Base-by-base conservation (phyloP, 192 early-diverging fungal species). In the Rhizoclosmatium sp. region DNA sequence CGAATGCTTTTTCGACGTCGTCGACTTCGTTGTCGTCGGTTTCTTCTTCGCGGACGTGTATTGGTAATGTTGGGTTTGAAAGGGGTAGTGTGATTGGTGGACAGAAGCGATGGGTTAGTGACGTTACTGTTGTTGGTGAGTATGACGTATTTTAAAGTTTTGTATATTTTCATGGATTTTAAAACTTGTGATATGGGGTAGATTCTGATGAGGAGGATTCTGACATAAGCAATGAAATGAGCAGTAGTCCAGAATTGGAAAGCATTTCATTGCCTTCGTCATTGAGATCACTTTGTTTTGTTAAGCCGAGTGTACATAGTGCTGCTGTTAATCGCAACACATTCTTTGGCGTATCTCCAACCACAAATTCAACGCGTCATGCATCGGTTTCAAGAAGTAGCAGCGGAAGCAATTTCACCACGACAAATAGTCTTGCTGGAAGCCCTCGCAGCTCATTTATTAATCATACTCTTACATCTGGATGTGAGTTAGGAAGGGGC, bases 391-490 rank as follows among this genome's bases (percentile, higher is more conserved):
- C 54, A 56, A 56, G 54, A 56, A 56, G 54, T n/a, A 56, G 54
- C 54, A 56, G 54, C 54, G 54, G 54, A 9, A 56, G 54, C 19
- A 56, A 56, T n/a, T 14, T 9, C 54, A 56, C 10, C 54, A 1
- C 54, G 54, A n/a, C 10, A 56, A 56, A 9, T n/a, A 56, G 31
- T 16, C 42, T 42, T 41, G 14, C 10, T 40, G 67, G 16, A 12
- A 69, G 67, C 46, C 67, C 67, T 19, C 39, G 67, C 39, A 69
- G 67, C 46, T 14, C 44, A 14, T 19, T 19, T 46, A 69, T 69
- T 31, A 40, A 69, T 40, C 67, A 69, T 46, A 69, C 67, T 16
- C 67, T 69, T 46, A 69, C 67, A 2, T 69, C 67, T 16, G 67
- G 67, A 31, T 69, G 67, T 40, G 46, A 16, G 12, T 21, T 69